phyloP scores from a whole-genome alignment of 140 eudicot genomes.

The Flaveria floridana region DNA sequence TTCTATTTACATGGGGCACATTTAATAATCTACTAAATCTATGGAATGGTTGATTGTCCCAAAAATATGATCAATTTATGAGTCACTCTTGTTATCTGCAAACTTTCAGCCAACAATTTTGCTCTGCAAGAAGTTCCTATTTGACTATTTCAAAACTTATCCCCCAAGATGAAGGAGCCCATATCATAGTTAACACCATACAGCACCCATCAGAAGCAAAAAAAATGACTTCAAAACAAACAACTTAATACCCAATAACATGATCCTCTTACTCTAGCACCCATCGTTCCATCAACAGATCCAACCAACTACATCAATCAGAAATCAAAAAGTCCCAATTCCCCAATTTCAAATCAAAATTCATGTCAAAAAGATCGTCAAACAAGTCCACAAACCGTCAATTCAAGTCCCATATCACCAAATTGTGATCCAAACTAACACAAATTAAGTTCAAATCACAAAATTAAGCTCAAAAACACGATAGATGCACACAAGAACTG shows the following conservation, averaged over 20 bases:
- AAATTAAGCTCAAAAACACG: background rate
- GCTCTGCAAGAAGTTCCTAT: background rate
- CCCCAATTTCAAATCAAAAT: background rate
- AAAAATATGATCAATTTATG: background rate
- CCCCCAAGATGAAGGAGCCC: background rate
- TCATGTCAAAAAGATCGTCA: slow-evolving; percentile 1
- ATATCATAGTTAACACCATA: background rate
- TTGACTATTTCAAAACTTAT: background rate
- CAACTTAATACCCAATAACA: background rate
- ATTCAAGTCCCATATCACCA: slow-evolving; percentile 27
- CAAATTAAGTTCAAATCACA: background rate
- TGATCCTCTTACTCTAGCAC: too few relatives aligned
- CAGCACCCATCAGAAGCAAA: background rate
- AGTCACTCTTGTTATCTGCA: background rate
- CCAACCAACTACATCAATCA: slow-evolving; percentile 28
- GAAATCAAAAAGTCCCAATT: background rate
- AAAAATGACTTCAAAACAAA: background rate
- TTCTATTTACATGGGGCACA: background rate
- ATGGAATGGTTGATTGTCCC: background rate
- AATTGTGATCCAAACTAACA: slow-evolving; percentile 26
- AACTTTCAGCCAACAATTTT: background rate
- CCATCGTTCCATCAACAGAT: slow-evolving; percentile 20
- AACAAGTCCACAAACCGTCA: slow-evolving; percentile 1
- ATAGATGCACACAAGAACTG: slow-evolving; percentile 24
- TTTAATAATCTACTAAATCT: background rate